Evolutionary conservation across 805 yeast genomes (phyloP), one percentile per base, ranked within the genome.

Genomic region (Lachancea mirantina): DNA sequence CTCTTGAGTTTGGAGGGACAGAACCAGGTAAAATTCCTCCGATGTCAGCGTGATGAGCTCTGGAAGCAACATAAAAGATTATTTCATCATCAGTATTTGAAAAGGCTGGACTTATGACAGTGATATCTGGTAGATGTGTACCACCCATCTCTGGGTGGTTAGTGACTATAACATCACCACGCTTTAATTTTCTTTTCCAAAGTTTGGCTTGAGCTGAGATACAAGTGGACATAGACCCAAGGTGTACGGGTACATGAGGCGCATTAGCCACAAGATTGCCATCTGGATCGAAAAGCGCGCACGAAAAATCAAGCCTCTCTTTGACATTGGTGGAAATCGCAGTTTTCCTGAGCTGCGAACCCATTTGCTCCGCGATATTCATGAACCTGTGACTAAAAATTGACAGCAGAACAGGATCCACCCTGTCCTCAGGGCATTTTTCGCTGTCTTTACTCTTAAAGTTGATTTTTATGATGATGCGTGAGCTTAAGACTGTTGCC

Each of bases 41-140:
- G 50, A 89, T 88, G 57, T 88, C 97, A 5, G 96, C 88, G 60
- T 89, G 97, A 59, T 88, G 97, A 2, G 96, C 96, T 43, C 97
- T 68, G 0, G 95, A 79, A 1, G 96, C 97, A 9, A 84, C 87
- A 67, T 84, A 88, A 55, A 88, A 88, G 17, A 85, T 72, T 21
- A 84, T 68, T 33, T 64, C 56, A 5, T 65, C 70, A 26, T 36
- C 30, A 14, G 62, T 66, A 16, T 66, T 65, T n/a, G 73, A 65
- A 50, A 84, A 81, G 2, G 88, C 87, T 0, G 97, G 97, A 0
- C 96, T 83, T 27, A 89, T 78, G 8, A 88, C 94, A 0, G 96
- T 88, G 42, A 88, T 85, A 60, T 84, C 95, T 0, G 94, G 94
- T 38, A 84, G 62, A 59, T 84, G 95, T 0, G 92, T 80, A 3